These are phyloP conservation scores for Xylaria curta DNA, from an alignment of 495 filamentous ascomycete genomes.

Conservation along the genomic window DNA sequence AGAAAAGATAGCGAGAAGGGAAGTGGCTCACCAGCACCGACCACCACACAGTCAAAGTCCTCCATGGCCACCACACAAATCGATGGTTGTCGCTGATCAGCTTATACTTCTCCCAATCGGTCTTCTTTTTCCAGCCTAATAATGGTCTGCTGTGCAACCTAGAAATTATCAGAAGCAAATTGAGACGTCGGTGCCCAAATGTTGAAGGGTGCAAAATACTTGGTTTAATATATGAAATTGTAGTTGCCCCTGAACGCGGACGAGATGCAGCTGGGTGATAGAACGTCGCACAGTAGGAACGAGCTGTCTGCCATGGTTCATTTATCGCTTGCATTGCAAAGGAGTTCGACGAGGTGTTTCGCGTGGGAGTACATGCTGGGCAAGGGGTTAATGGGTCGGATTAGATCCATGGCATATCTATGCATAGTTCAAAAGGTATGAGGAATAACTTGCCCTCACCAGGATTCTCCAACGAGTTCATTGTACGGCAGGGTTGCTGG, in stretches of 20 bases:
- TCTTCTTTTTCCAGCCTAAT: background rate
- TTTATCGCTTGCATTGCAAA: background rate
- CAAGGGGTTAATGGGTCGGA: background rate
- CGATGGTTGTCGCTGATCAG: background rate
- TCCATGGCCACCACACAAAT: constrained; percentile 40
- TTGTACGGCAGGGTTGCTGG: background rate
- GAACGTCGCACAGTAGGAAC: background rate
- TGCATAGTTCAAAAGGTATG: background rate
- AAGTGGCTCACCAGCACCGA: constrained; percentile 50
- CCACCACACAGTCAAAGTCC: constrained; percentile 50
- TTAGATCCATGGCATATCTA: background rate
- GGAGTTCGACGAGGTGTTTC: background rate
- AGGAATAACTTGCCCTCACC: background rate
- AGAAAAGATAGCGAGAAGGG: background rate
- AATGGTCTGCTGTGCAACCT: constrained; percentile 3
- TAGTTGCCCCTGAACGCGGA: background rate
- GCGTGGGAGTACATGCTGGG: constrained; percentile 1
- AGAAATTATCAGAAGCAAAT: background rate
- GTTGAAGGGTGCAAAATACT: background rate
- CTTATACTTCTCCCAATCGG: background rate
- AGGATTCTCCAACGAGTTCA: constrained; percentile 5
- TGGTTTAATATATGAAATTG: background rate
- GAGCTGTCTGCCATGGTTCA: background rate
- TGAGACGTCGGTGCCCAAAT: background rate
- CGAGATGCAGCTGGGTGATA: background rate